Percentiles rank a stretch among this genome's conserved stretches.
These are phyloP conservation scores for Lactifluus rugatus DNA, from an alignment of 768 basidiomycete genomes.

Conservation along the genomic window DNA sequence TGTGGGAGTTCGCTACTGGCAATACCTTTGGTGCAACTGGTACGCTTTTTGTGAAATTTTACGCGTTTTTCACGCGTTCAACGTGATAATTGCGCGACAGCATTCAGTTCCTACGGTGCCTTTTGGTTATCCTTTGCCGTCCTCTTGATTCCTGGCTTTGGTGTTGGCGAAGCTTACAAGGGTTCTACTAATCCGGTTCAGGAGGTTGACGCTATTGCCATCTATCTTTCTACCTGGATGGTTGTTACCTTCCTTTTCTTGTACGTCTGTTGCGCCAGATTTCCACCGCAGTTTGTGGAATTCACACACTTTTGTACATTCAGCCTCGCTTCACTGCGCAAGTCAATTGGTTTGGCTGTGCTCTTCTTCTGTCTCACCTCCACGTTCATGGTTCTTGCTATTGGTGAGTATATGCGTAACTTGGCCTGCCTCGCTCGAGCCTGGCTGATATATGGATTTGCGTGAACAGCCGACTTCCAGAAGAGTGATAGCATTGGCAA, in stretches of 20 bases:
- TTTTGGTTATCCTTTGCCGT: slow-evolving; percentile 83
- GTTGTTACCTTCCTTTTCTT: slow-evolving; percentile 59
- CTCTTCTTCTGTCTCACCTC: slow-evolving; percentile 45
- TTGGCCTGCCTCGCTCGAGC: background rate
- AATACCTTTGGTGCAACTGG: slow-evolving; percentile 68
- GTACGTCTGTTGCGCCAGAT: slow-evolving; percentile 32
- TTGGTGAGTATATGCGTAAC: slow-evolving; percentile 26
- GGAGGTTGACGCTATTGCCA: slow-evolving; percentile 52
- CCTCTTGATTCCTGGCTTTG: slow-evolving; percentile 61
- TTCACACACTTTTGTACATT: background rate
- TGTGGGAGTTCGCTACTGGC: slow-evolving; percentile 56
- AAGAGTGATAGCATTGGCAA: slow-evolving; percentile 21
- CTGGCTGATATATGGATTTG: background rate
- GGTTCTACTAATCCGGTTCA: slow-evolving; percentile 23
- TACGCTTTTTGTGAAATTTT: slow-evolving; percentile 27
- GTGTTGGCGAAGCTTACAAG: slow-evolving; percentile 46
- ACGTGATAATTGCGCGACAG: slow-evolving; percentile 26
- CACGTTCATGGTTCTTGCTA: slow-evolving; percentile 41
- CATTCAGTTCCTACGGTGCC: slow-evolving; percentile 74
- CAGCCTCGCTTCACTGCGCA: slow-evolving; percentile 42
- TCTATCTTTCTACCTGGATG: slow-evolving; percentile 68
- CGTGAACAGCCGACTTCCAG: slow-evolving; percentile 18
- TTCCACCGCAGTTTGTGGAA: background rate
- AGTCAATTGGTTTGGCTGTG: slow-evolving; percentile 39
- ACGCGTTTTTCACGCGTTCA: background rate